Base-by-base conservation (phyloP, 352 stramenopile species). In the Phytophthora pini region DNA sequence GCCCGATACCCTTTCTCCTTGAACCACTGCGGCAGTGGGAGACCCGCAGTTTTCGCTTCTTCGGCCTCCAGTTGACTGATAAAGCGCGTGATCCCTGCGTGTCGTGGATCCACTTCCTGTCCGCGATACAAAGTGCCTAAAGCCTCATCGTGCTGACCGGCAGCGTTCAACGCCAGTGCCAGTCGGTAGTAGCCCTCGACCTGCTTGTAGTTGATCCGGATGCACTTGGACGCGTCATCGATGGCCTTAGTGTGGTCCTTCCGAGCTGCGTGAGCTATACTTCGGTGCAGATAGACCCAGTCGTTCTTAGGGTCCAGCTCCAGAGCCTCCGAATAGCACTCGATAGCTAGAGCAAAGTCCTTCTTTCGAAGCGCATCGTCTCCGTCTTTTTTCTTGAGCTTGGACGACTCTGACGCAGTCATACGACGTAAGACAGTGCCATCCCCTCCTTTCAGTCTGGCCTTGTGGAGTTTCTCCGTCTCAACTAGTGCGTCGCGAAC, bases 1-100 rank as follows among this genome's bases (percentile, higher is more conserved):
- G 92, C 94, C 9, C 82, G 77, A 65, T 98, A 98, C 24, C 94
- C 94, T 77, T 97, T 80, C 49, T 81, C 68, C 49, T 88, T 88
- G 62, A 84, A 82, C 79, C 79, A 88, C 15, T 63, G 52, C 1
- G 76, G 53, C 4, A 86, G 47, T 17, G 61, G 47, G 15, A 84
- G 61, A 10, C 65, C 65, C 5, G 79, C 74, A 5, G 68, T 26
- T 11, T 73, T 76, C 1, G 79, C 74, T 40, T 83, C 68, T 51
- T 84, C 69, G 29, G 44, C 69, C 57, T 88, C 79, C 29, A 88
- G 72, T 56, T 84, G 55, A 12, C 58, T 58, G 47, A 88, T 82
- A 47, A 88, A 79, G 10, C 77, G 74, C 24, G 54, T 60, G 41
- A 86, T 85, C 31, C 71, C 79, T 2, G 45, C 61, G 53, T 88